Percentiles rank a stretch among this genome's conserved stretches.
Conservation (phyloP, 495 filamentous ascomycete genomes). For the Jackrogersella minutella region DNA sequence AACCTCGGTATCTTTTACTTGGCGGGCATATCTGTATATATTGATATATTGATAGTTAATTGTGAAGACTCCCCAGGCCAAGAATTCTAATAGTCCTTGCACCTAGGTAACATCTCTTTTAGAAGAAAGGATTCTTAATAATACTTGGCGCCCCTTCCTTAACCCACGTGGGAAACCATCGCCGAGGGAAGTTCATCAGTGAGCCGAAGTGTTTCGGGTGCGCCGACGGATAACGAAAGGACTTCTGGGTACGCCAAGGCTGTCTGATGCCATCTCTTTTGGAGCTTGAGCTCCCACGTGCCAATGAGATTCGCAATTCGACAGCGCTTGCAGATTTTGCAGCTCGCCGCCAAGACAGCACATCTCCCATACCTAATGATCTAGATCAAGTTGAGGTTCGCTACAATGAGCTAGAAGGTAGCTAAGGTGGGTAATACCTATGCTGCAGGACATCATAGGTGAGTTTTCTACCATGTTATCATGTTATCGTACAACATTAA, state of each 20-base stretch:
- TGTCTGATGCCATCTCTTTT: constrained; percentile 20
- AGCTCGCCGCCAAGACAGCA: constrained; percentile 15
- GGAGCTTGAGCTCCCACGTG: constrained; percentile 26
- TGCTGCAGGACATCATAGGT: too few species aligned
- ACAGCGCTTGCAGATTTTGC: not conserved
- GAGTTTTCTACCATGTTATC: too few species aligned
- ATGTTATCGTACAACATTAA: too few species aligned
- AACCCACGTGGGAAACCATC: constrained; percentile 11
- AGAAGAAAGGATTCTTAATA: too few species aligned
- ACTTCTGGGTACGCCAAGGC: constrained; percentile 25
- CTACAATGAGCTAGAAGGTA: too few species aligned
- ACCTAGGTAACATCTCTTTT: too few species aligned
- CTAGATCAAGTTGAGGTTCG: constrained; percentile 24
- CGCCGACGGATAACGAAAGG: not conserved
- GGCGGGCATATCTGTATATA: not conserved
- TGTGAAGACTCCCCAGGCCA: too few species aligned
- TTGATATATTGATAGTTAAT: not conserved
- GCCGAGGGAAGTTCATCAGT: not conserved
- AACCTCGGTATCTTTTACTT: not conserved
- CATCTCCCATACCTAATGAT: constrained; percentile 24
- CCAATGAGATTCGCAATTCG: constrained; percentile 28
- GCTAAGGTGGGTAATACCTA: too few species aligned
- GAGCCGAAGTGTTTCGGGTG: not conserved
- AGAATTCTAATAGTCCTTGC: not conserved
- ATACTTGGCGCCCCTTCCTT: not conserved